A percentile compares a stretch with the other conserved stretches of the same genome.
phyloP scores from a whole-genome alignment of 2,329 filamentous ascomycete species.

The Blastomyces emzantsi region DNA sequence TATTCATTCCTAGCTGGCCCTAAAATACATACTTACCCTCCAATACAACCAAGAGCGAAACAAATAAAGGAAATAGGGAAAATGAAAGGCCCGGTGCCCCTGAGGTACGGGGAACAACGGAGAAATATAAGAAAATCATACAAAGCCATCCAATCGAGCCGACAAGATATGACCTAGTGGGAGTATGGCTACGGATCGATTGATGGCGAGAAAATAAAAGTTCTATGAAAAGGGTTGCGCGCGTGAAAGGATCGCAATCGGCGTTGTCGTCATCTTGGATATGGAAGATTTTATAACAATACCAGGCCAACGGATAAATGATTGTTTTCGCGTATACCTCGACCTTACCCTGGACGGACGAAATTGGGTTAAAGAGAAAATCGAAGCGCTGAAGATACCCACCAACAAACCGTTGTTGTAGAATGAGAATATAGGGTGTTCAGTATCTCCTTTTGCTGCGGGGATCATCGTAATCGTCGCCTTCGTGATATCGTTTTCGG shows the following conservation, averaged over 20 bases:
- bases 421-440: conserved; percentile 19
- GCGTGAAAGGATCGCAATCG: not conserved
- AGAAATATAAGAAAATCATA: conserved; percentile 5
- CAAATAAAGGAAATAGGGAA: conserved; percentile 25
- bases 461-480: conserved; percentile 68
- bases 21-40: conserved; percentile 40
- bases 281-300: not conserved
- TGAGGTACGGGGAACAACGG: not conserved
- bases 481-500: conserved; percentile 65
- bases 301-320: not conserved
- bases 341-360: conserved; percentile 31
- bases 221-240: not conserved
- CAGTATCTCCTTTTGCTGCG: conserved; percentile 54
- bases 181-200: not conserved
- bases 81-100: conserved; percentile 10
- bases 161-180: not conserved
- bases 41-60: conserved; percentile 25
- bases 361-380: conserved; percentile 19
- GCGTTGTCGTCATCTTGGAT: not conserved
- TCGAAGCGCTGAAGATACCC: conserved; percentile 33
- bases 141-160: conserved; percentile 7
- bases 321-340: conserved; percentile 8
- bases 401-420: conserved; percentile 33
- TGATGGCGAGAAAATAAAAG: not conserved
- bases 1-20: conserved; percentile 13